phyloP scores from a whole-genome alignment of 148 eudicot genomes.

The Nyssa sinensis region DNA sequence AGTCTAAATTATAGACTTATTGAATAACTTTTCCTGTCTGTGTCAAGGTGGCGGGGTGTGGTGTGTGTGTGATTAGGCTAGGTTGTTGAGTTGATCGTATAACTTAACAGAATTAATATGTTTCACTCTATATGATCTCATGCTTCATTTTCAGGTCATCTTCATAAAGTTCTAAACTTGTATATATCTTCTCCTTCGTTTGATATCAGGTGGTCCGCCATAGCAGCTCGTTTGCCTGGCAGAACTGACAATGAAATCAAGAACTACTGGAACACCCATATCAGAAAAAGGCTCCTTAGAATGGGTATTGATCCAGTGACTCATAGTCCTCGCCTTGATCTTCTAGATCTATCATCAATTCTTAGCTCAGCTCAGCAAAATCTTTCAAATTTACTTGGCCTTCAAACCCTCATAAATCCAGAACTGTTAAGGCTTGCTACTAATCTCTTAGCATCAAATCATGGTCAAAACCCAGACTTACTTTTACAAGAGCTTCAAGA shows the following conservation, averaged over 20 bases:
- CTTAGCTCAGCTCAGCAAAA: slow-evolving; percentile 35
- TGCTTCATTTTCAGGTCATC: not conserved
- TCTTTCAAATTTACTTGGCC: slow-evolving; percentile 28
- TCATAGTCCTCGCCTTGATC: slow-evolving; percentile 45
- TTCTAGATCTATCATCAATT: slow-evolving; percentile 30
- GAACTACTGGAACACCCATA: slow-evolving; percentile 47
- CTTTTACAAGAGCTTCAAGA: slow-evolving; percentile 27
- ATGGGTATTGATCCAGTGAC: slow-evolving; percentile 51
- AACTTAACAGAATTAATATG: no score
- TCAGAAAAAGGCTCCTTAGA: slow-evolving; percentile 37
- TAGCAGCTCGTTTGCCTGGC: slow-evolving; percentile 43
- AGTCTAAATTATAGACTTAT: no score
- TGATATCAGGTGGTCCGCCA: slow-evolving; percentile 42
- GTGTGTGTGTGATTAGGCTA: no score
- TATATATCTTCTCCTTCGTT: not conserved
- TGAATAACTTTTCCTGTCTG: no score
- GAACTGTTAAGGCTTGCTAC: slow-evolving; percentile 26
- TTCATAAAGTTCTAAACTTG: not conserved
- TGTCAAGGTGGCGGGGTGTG: no score
- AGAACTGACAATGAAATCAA: slow-evolving; percentile 46
- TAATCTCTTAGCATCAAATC: slow-evolving; percentile 19
- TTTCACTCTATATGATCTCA: not conserved
- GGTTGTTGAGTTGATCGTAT: no score
- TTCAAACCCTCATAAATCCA: slow-evolving; percentile 39
- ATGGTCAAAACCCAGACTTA: slow-evolving; percentile 7